Evolutionary conservation across 2,329 filamentous ascomycete genomes (phyloP).

Genomic region (Dothidotthia symphoricarpi): DNA sequence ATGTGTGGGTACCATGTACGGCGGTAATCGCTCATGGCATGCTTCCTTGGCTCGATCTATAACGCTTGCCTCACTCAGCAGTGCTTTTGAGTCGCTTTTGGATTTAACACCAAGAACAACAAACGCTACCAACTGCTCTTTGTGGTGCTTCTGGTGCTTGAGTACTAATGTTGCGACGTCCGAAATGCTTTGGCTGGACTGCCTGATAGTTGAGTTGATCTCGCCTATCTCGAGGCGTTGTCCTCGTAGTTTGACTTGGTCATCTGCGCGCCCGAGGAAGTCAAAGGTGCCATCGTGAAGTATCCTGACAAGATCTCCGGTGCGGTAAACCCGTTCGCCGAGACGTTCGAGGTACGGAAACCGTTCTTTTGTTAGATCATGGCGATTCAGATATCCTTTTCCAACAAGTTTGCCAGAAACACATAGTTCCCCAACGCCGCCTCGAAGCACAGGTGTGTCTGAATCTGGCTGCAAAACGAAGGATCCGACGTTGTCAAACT

Average conservation of each 20-base stretch:
- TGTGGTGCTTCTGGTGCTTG: slow-evolving; percentile 68
- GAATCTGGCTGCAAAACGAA: slow-evolving; percentile 72
- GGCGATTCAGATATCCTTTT: slow-evolving; percentile 80
- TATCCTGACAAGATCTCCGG: slow-evolving; percentile 82
- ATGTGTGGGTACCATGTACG: slow-evolving; percentile 90
- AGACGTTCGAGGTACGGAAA: slow-evolving; percentile 64
- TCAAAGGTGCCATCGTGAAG: slow-evolving; percentile 79
- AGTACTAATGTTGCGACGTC: slow-evolving; percentile 77
- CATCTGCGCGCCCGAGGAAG: slow-evolving; percentile 83
- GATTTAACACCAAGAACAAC: slow-evolving; percentile 38
- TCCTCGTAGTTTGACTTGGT: slow-evolving; percentile 87
- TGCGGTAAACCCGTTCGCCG: slow-evolving; percentile 67
- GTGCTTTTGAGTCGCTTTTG: slow-evolving; percentile 19
- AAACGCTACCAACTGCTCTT: slow-evolving; percentile 81
- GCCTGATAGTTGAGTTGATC: slow-evolving; percentile 79
- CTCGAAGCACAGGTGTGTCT: slow-evolving; percentile 68
- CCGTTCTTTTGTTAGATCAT: slow-evolving; percentile 71
- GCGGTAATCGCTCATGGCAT: slow-evolving; percentile 69
- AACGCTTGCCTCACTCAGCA: slow-evolving; percentile 18
- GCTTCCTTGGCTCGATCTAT: slow-evolving; percentile 45
- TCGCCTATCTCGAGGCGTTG: slow-evolving; percentile 88
- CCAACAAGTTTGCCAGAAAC: slow-evolving; percentile 84
- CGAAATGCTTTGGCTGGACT: slow-evolving; percentile 55
- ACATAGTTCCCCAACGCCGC: slow-evolving; percentile 83
- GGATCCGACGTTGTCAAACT: slow-evolving; percentile 84